Conservation (phyloP, 805 yeast genomes). For the Ogataea pignaliae region DNA sequence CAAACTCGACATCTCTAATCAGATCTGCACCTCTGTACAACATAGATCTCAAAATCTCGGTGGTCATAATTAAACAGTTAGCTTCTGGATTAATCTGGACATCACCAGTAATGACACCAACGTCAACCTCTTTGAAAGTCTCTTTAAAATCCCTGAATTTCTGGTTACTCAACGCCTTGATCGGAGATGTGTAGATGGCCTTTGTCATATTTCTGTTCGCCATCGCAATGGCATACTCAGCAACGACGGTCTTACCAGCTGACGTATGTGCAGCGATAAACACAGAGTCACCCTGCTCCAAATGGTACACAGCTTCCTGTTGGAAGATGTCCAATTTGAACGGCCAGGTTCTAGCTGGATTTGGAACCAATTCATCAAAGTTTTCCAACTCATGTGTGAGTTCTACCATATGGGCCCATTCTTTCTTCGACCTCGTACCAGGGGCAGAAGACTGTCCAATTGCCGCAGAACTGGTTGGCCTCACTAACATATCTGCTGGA, state of each 20-base stretch:
- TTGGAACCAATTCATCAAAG: slow-evolving; percentile 83
- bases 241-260: slow-evolving; percentile 96
- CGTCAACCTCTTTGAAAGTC: slow-evolving; percentile 87
- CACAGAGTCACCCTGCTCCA: slow-evolving; percentile 97
- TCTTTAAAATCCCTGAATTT: slow-evolving; percentile 87
- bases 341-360: slow-evolving; percentile 93
- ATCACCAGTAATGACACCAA: slow-evolving; percentile 98
- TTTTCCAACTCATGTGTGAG: slow-evolving; percentile 77
- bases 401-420: slow-evolving; percentile 97
- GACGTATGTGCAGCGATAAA: slow-evolving; percentile 98
- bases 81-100: slow-evolving; percentile 98
- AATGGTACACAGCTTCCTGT: slow-evolving; percentile 92
- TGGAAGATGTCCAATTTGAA: slow-evolving; percentile 93
- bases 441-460: not conserved
- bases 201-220: slow-evolving; percentile 84
- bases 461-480: slow-evolving; percentile 17
- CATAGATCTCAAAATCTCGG: slow-evolving; percentile 96
- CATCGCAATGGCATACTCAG: slow-evolving; percentile 95
- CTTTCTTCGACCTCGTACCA: slow-evolving; percentile 30
- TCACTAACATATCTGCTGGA: slow-evolving; percentile 23
- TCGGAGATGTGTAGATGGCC: slow-evolving; percentile 93
- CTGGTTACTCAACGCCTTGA: slow-evolving; percentile 91
- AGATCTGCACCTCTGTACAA: slow-evolving; percentile 95
- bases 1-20: slow-evolving; percentile 99
- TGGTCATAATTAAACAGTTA: slow-evolving; percentile 97